phyloP scores from a whole-genome alignment of 345 rosid genomes.

The Camelina sativa region DNA sequence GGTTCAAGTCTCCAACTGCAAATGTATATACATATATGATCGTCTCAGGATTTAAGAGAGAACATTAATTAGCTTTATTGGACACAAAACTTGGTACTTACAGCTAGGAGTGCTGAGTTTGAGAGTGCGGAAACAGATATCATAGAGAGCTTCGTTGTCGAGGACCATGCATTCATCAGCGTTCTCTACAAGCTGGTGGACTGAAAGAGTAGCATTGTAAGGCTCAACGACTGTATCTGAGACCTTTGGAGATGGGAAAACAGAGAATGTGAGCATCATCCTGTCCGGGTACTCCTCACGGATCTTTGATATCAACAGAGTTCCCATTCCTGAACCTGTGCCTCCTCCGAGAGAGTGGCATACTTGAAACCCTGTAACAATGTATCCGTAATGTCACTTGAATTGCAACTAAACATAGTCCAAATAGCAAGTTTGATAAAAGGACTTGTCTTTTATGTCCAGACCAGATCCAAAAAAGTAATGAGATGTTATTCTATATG shows the following conservation, averaged over 20 bases:
- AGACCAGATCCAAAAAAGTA: background rate
- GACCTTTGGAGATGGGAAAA: constrained; percentile 94
- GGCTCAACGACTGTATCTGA: constrained; percentile 99
- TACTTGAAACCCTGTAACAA: constrained; percentile 77
- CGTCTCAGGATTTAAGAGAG: background rate
- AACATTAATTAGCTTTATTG: background rate
- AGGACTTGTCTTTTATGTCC: background rate
- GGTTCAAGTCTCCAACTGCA: constrained; percentile 96
- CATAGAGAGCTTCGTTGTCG: constrained; percentile 96
- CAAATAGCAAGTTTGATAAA: background rate
- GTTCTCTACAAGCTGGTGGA: constrained; percentile 93
- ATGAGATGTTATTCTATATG: background rate
- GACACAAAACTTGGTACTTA: constrained; percentile 43
- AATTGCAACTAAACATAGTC: background rate
- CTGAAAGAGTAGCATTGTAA: constrained; percentile 95
- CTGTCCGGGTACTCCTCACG: constrained; percentile 36
- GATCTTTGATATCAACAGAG: constrained; percentile 36
- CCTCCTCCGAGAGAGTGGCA: constrained; percentile 49
- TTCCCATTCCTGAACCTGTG: constrained; percentile 40
- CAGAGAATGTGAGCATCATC: constrained; percentile 41
- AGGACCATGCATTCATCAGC: constrained; percentile 99
- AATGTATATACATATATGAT: background rate
- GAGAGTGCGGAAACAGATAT: constrained; percentile 95
- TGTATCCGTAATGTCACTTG: too few species aligned
- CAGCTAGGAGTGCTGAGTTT: constrained; percentile 99